Percentiles rank a stretch among this genome's conserved stretches.
These are phyloP conservation scores for Coelastrella sp. DNA, from an alignment of 139 green algal species.

Conservation along the genomic window DNA sequence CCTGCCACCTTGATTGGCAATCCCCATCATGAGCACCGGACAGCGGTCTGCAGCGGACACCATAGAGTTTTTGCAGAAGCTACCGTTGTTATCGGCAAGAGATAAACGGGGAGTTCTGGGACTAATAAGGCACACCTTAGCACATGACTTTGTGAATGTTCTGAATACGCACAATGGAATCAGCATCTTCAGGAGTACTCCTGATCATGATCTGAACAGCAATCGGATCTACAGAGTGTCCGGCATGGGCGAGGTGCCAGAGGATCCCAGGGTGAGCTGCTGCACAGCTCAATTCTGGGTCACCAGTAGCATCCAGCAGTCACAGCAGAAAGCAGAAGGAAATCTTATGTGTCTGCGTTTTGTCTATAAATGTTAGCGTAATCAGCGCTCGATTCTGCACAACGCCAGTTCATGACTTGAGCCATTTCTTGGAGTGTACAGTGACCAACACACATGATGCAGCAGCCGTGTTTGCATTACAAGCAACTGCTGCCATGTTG, in stretches of 20 bases:
- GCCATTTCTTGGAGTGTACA: no score
- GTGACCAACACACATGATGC: no score
- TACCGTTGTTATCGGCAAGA: not conserved
- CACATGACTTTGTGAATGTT: not conserved
- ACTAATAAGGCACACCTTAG: not conserved
- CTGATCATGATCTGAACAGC: slow-evolving; percentile 10
- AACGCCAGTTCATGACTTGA: no score
- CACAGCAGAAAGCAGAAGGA: no score
- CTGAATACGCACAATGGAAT: slow-evolving; percentile 9
- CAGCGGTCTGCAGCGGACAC: not conserved
- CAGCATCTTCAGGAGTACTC: not conserved
- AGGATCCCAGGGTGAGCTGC: not conserved
- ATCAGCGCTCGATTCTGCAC: no score
- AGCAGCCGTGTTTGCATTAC: no score
- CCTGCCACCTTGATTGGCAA: not conserved
- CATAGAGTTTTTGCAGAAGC: not conserved
- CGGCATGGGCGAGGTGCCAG: slow-evolving; percentile 33
- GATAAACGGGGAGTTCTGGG: slow-evolving; percentile 11
- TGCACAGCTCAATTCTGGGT: not conserved
- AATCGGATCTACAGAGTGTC: slow-evolving; percentile 25
- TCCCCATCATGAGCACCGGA: not conserved
- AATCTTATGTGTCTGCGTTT: no score
- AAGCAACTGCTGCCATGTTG: not conserved
- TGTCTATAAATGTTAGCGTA: no score
- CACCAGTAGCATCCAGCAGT: no score